A percentile compares a stretch with the other conserved stretches of the same genome.
Evolutionary conservation across 176 grass and related monocot genomes (phyloP).

Genomic region (Zoysia pacifica): DNA sequence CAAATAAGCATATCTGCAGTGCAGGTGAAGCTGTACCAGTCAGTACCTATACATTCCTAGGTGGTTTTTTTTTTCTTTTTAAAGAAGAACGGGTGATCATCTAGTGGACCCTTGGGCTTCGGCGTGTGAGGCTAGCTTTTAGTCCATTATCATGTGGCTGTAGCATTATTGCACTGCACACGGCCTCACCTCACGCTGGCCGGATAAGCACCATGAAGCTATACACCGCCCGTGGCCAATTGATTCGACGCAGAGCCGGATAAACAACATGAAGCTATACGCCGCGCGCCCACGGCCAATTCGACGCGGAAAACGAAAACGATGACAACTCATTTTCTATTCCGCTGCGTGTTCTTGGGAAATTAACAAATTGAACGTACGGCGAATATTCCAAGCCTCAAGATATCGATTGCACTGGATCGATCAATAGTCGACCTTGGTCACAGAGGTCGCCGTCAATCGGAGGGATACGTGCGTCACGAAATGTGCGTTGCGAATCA

Average conservation of each 20-base stretch:
- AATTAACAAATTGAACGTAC: slow-evolving; percentile 9
- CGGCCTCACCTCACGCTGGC: not conserved
- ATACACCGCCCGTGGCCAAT: too few relatives aligned
- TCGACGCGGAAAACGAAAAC: not conserved
- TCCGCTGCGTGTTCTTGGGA: slow-evolving; percentile 1
- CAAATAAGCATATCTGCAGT: too few relatives aligned
- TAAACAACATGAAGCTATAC: not conserved
- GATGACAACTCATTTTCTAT: not conserved
- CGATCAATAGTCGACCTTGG: not conserved
- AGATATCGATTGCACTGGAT: not conserved
- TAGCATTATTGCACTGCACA: too few relatives aligned
- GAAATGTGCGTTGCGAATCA: too few relatives aligned
- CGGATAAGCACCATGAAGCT: not conserved
- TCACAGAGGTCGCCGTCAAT: not conserved
- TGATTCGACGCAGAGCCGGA: too few relatives aligned
- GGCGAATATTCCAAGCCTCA: not conserved
- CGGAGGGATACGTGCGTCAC: not conserved
- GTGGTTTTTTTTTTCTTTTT: too few relatives aligned
- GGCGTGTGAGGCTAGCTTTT: too few relatives aligned
- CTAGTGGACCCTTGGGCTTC: too few relatives aligned
- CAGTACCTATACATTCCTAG: too few relatives aligned
- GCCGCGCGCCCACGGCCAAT: not conserved
- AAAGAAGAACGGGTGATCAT: too few relatives aligned
- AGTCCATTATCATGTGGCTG: too few relatives aligned
- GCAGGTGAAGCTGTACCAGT: too few relatives aligned